Percentiles rank a stretch among this genome's conserved stretches.
phyloP scores from a whole-genome alignment of 2,329 filamentous ascomycete species.

The Neopestalotiopsis sp. region DNA sequence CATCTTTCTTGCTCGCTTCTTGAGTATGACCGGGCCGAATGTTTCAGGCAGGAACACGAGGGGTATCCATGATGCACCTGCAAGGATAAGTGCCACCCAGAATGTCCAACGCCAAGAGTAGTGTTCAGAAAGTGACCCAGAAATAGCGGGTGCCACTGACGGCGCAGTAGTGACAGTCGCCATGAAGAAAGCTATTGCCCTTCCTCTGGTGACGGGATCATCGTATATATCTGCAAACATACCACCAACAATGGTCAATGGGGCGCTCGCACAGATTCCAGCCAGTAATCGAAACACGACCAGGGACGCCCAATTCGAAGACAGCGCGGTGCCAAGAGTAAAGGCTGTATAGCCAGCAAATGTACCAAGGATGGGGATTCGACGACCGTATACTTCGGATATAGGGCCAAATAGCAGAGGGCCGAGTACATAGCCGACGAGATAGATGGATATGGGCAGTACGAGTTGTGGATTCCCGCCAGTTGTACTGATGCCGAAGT shows the following conservation, averaged over 20 bases:
- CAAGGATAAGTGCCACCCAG: conserved; percentile 36
- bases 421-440: conserved; percentile 11
- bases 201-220: conserved; percentile 7
- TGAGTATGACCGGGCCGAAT: conserved; percentile 35
- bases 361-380: not conserved
- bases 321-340: conserved; percentile 11
- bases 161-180: not conserved
- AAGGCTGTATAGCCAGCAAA: conserved; percentile 12
- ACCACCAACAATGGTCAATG: conserved; percentile 11
- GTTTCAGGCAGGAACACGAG: conserved; percentile 54
- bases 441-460: conserved; percentile 13
- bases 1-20: conserved; percentile 8
- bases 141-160: not conserved
- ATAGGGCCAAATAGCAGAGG: conserved; percentile 13
- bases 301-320: not conserved
- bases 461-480: conserved; percentile 9
- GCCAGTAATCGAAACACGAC: conserved; percentile 9
- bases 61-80: conserved; percentile 47
- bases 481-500: conserved; percentile 10
- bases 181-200: conserved; percentile 15
- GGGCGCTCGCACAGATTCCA: conserved; percentile 1
- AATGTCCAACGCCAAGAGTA: conserved; percentile 51
- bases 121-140: not conserved
- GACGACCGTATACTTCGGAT: conserved; percentile 8
- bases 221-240: conserved; percentile 17